Conservation (phyloP, 2,329 filamentous ascomycete genomes). For the Stemphylium beticola region DNA sequence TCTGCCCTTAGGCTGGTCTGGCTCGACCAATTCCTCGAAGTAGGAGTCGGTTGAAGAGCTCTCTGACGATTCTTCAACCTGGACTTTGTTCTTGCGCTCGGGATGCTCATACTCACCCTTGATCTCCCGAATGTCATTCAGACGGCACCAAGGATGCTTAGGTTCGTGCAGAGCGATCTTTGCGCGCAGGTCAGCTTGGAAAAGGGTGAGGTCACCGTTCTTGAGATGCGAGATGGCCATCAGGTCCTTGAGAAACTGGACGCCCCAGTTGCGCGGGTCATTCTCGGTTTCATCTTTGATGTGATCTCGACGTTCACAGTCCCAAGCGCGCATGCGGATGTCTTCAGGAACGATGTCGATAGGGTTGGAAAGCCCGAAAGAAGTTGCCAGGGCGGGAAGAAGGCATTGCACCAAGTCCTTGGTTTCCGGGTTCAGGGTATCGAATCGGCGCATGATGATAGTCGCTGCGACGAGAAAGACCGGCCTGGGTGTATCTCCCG, state of each 20-base stretch:
- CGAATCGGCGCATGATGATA: slow-evolving; percentile 40
- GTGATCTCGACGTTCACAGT: slow-evolving; percentile 44
- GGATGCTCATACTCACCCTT: slow-evolving; percentile 40
- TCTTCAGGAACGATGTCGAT: slow-evolving; percentile 41
- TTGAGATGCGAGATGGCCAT: slow-evolving; percentile 41
- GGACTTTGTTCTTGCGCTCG: slow-evolving; percentile 12
- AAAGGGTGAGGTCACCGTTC: slow-evolving; percentile 29
- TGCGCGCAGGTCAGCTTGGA: slow-evolving; percentile 34
- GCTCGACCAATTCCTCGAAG: slow-evolving; percentile 39
- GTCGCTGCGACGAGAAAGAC: background rate
- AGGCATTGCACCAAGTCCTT: slow-evolving; percentile 41
- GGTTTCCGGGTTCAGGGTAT: slow-evolving; percentile 41
- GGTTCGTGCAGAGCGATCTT: slow-evolving; percentile 33
- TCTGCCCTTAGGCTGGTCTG: slow-evolving; percentile 24
- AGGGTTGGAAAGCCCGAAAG: slow-evolving; percentile 29
- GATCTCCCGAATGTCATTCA: slow-evolving; percentile 41
- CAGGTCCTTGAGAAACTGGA: slow-evolving; percentile 46
- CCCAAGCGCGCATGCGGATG: slow-evolving; percentile 48
- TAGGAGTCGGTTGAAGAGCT: slow-evolving; percentile 37
- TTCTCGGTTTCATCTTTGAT: slow-evolving; percentile 43
- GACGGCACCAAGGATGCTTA: slow-evolving; percentile 41
- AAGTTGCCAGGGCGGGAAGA: slow-evolving; percentile 37
- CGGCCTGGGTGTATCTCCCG: background rate
- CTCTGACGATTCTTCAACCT: slow-evolving; percentile 19
- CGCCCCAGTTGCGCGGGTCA: slow-evolving; percentile 46